Conservation (phyloP, 108 stramenopile species). For the Epipyxis sp. region DNA sequence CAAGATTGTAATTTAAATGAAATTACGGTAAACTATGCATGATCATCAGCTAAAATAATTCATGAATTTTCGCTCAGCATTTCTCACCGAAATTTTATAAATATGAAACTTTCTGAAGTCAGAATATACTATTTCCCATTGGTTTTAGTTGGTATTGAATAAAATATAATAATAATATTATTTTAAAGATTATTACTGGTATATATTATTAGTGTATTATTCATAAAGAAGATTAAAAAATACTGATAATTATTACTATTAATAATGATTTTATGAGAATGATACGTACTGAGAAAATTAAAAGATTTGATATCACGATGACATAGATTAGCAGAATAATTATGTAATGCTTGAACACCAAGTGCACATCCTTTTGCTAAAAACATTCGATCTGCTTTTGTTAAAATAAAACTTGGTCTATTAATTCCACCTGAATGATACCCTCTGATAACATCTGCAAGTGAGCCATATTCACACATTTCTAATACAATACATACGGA, state of each 20-base stretch:
- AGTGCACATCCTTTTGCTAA: conserved; percentile 26
- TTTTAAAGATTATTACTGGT: neutral
- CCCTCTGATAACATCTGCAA: conserved; percentile 17
- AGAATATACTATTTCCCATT: neutral
- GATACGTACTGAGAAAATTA: conserved; percentile 14
- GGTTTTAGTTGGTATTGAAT: too few relatives aligned
- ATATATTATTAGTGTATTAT: neutral
- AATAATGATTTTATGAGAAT: neutral
- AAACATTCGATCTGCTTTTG: conserved; percentile 23
- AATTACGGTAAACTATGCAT: neutral
- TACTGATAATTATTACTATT: too few relatives aligned
- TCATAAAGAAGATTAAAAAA: neutral
- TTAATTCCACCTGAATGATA: neutral
- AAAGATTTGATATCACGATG: conserved; percentile 28
- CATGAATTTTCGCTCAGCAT: too few relatives aligned
- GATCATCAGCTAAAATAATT: too few relatives aligned
- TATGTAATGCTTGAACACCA: conserved; percentile 18
- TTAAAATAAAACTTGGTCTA: neutral
- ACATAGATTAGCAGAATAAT: neutral
- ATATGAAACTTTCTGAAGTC: neutral
- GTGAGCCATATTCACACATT: conserved; percentile 25
- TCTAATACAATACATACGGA: conserved; percentile 28
- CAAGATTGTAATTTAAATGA: neutral
- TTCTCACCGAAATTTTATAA: neutral
- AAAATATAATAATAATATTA: neutral